Evolutionary conservation across 2,329 filamentous ascomycete genomes (phyloP), one percentile per base, ranked within the genome.

Genomic region (Trichoderma sp.): DNA sequence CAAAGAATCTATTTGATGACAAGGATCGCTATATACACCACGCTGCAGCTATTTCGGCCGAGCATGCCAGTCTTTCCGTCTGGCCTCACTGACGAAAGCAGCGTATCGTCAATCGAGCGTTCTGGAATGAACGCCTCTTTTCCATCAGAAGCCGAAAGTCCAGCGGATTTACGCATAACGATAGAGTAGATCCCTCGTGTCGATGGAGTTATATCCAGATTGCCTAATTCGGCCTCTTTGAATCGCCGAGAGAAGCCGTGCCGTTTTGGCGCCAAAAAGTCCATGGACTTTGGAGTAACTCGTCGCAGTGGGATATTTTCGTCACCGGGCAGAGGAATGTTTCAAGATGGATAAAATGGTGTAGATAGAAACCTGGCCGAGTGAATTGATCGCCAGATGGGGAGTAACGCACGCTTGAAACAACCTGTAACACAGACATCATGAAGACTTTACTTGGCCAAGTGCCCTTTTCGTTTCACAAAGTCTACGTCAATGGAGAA

Each of bases 171-270:
- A 11, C 10, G 10, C 34, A n/a, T 24, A 3, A 32, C 4, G 21
- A 32, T 46, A n/a, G 3, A 49, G n/a, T 1, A 21, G 21, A 13
- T n/a, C 18, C n/a, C 7, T 10, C 11, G 24, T 51, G 18, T 30
- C 2, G 1, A 8, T n/a, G 28, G 8, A 18, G 11, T 28, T 1
- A 51, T 5, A 16, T 16, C 11, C 5, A 4, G 6, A 24, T 8
- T 51, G 13, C 39, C 39, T 8, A 18, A 18, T 34, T 61, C 59
- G 59, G 59, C 59, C 49, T 61, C 59, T 61, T 30, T 28, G 4
- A 61, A 43, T 61, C 43, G 11, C 59, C 59, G 59, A 26, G 49
- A 61, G 59, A 61, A 51, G 59, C 59, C 59, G 59, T 7, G 2
- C 3, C 13, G 24, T 4, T 46, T 51, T 14, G 26, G 4, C 59